phyloP scores from a whole-genome alignment of 805 yeast species.

The Barnettozyma siamensis region DNA sequence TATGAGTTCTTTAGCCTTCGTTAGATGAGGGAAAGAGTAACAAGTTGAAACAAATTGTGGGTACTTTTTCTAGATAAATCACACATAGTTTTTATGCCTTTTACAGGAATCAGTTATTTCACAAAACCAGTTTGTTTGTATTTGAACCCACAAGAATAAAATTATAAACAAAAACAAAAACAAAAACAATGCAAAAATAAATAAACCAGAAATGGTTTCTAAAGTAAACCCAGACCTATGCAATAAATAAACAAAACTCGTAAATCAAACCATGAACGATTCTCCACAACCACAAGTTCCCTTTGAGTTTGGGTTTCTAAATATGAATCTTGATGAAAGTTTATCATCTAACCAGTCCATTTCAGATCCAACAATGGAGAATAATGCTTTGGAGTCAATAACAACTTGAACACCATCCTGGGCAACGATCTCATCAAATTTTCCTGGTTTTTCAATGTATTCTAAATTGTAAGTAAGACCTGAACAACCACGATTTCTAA shows the following conservation, averaged over 20 bases:
- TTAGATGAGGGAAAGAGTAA: too few relatives aligned
- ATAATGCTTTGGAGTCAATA: slow-evolving; percentile 92
- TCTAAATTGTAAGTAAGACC: slow-evolving; percentile 89
- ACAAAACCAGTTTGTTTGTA: neutral
- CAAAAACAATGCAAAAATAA: neutral
- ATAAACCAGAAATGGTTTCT: neutral
- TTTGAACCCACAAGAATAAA: neutral
- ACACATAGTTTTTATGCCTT: too few relatives aligned
- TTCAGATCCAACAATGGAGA: slow-evolving; percentile 92
- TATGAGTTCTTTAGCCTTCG: too few relatives aligned
- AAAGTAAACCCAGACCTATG: neutral
- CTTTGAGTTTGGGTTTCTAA: slow-evolving; percentile 92
- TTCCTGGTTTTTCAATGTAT: slow-evolving; percentile 86
- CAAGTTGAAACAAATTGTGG: too few relatives aligned
- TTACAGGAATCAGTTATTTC: neutral
- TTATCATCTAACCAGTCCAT: slow-evolving; percentile 99
- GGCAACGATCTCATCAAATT: slow-evolving; percentile 87
- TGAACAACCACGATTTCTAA: slow-evolving; percentile 94
- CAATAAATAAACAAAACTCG: too few relatives aligned
- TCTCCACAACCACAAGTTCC: slow-evolving; percentile 99
- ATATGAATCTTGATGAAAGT: slow-evolving; percentile 80
- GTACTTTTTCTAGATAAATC: too few relatives aligned
- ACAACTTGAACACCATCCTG: slow-evolving; percentile 92
- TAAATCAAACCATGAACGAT: slow-evolving; percentile 83
- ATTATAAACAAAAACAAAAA: too few relatives aligned